Conservation (phyloP, 2,329 filamentous ascomycete genomes). For the Pezicula neosporulosa region DNA sequence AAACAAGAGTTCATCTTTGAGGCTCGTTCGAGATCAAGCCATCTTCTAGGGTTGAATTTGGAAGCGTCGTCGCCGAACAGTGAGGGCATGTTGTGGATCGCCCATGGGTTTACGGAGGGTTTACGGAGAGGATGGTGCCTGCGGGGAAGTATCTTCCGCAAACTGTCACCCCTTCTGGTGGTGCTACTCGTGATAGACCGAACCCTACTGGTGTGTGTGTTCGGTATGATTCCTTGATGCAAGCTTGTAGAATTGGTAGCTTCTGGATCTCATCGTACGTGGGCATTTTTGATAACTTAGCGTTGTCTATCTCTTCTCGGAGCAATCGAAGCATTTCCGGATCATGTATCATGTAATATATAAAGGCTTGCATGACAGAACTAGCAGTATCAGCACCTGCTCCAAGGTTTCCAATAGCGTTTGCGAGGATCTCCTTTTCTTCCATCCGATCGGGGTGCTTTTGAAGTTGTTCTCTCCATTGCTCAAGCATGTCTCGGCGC, state of each 20-base stretch:
- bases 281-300: constrained; percentile 10
- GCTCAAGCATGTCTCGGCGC: constrained; percentile 32
- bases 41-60: constrained; percentile 30
- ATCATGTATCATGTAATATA: constrained; percentile 32
- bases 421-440: constrained; percentile 30
- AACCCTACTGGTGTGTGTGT: constrained; percentile 29
- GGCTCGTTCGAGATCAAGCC: constrained; percentile 21
- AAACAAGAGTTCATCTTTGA: constrained; percentile 24
- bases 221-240: constrained; percentile 33
- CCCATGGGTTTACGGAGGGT: constrained; percentile 33
- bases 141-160: constrained; percentile 24
- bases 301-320: constrained; percentile 19
- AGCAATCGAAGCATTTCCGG: constrained; percentile 20
- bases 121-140: constrained; percentile 29
- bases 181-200: constrained; percentile 22
- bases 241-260: constrained; percentile 32
- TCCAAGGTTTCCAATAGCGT: constrained; percentile 32
- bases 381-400: constrained; percentile 36
- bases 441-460: constrained; percentile 30
- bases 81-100: constrained; percentile 26
- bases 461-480: constrained; percentile 30
- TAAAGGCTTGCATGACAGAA: constrained; percentile 30
- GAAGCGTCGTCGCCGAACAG: constrained; percentile 30
- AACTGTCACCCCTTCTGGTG: constrained; percentile 28
- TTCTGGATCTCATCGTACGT: constrained; percentile 26